Percentiles rank a stretch among this genome's conserved stretches.
Evolutionary conservation across 1,284 basidiomycete genomes (phyloP).

Genomic region (Malassezia dermatis): DNA sequence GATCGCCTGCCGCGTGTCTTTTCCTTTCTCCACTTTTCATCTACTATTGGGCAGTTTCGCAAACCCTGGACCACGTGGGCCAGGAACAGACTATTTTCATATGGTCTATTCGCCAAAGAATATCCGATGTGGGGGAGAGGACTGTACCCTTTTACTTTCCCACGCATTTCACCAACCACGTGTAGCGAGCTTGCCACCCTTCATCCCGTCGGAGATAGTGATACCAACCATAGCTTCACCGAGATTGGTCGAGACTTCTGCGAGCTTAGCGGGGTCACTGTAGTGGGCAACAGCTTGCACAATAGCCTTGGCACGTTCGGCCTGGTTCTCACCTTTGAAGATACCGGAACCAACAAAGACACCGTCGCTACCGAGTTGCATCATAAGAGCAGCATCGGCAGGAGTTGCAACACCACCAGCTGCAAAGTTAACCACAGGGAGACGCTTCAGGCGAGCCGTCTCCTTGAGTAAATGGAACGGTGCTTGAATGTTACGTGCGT

Average conservation of each 20-base stretch:
- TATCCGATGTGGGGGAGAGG: not conserved
- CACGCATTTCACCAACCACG: constrained; percentile 35
- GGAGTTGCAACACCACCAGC: constrained; percentile 95
- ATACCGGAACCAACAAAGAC: constrained; percentile 52
- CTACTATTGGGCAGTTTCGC: not conserved
- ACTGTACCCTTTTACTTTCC: not conserved
- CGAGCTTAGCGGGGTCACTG: constrained; percentile 48
- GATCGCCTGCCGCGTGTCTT: not conserved
- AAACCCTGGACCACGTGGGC: not conserved
- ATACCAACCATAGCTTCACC: constrained; percentile 88
- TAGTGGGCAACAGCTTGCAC: constrained; percentile 95
- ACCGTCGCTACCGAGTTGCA: constrained; percentile 97
- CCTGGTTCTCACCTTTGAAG: constrained; percentile 69
- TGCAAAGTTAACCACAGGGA: constrained; percentile 66
- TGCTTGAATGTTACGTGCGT: constrained; percentile 76
- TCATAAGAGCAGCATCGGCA: constrained; percentile 96
- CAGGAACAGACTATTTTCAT: not conserved
- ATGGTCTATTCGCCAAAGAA: not conserved
- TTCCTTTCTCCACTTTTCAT: not conserved
- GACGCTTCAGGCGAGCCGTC: constrained; percentile 78
- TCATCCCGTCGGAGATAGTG: constrained; percentile 55
- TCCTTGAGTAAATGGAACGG: constrained; percentile 98
- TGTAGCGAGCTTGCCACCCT: constrained; percentile 35
- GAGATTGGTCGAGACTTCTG: constrained; percentile 72
- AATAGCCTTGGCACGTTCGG: constrained; percentile 87